Evolutionary conservation across 129 eudicot species (phyloP), one percentile per base, ranked within the genome.

Genomic region (Pulicaria dysenterica): DNA sequence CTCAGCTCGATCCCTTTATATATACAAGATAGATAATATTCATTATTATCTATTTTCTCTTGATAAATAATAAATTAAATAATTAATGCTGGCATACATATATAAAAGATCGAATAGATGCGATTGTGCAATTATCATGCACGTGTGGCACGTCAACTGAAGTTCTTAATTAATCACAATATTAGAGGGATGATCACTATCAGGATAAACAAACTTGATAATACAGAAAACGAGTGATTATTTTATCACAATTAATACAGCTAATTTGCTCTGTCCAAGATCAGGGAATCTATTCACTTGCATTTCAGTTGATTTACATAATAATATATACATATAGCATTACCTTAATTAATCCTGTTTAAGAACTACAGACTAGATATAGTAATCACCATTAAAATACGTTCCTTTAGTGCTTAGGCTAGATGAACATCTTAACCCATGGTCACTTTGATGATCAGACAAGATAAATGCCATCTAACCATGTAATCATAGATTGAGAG

Each of bases 91-190:
- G 31, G 31, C 31, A 24, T 2, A 24, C 43, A 15, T 54, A 44
- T 54, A 64, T 44, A 47, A 64, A 44, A 44, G 19, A 64, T 17
- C 19, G 19, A 14, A 62, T 34, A 8, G 24, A 39, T 61, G 19
- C 46, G 73, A 49, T 49, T 68, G 4, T 50, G 36, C 60, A 68
- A 50, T 68, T 49, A 42, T 64, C 15, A 68, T 68, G 61, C 73
- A 38, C 73, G 61, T 50, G 54, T 70, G 53, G 13, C 66, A 70
- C n/a, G 65, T 70, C 41, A 70, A 55, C 8, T 38, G 51, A 65
- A 65, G 31, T 70, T 43, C 50, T 55, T 24, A 24, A 24, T 24
- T 24, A 24, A 24, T 24, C 31, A 24, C 31, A 24, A 24, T 2
- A 24, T 24, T 24, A 24, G 31, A 24, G 31, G 31, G 34, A 70